These are phyloP conservation scores for Rhodotorula sp. DNA, from an alignment of 1,284 basidiomycete species.

Conservation along the genomic window DNA sequence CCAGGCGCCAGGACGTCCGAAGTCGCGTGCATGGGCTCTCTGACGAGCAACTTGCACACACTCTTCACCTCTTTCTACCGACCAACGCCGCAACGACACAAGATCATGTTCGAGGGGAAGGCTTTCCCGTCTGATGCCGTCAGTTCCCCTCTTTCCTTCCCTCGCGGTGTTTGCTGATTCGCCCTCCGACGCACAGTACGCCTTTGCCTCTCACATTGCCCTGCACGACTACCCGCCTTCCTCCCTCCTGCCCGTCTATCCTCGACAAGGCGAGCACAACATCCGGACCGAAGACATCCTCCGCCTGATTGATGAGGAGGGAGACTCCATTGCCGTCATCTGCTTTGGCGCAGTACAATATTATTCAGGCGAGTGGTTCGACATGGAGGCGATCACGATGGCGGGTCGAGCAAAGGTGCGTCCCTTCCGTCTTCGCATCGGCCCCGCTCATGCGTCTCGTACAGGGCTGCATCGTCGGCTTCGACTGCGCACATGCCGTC, in stretches of 20 bases:
- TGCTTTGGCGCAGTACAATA: conserved; percentile 90
- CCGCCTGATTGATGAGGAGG: conserved; percentile 68
- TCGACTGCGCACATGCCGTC: conserved; percentile 93
- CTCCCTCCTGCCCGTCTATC: conserved; percentile 74
- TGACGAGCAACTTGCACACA: conserved; percentile 92
- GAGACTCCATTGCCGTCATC: conserved; percentile 76
- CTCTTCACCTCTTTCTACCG: conserved; percentile 93
- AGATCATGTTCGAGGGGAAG: conserved; percentile 90
- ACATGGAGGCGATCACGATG: conserved; percentile 75
- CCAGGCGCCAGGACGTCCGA: conserved; percentile 80
- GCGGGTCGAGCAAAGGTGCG: conserved; percentile 72
- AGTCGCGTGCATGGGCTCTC: conserved; percentile 88
- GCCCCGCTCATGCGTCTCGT: conserved; percentile 11
- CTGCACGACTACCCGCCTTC: conserved; percentile 76
- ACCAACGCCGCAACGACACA: conserved; percentile 76
- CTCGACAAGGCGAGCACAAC: conserved; percentile 78
- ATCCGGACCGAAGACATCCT: conserved; percentile 89
- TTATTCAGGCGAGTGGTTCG: conserved; percentile 96
- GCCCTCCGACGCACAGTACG: conserved; percentile 64
- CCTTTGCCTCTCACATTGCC: conserved; percentile 80
- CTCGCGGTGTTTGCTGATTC: not conserved
- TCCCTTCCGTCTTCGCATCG: conserved; percentile 15
- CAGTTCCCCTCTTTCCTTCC: conserved; percentile 44
- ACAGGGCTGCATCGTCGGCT: conserved; percentile 86
- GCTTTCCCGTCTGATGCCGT: conserved; percentile 96